Evolutionary conservation across 345 rosid genomes (phyloP), one percentile per base, ranked within the genome.

Genomic region (Boechera stricta): DNA sequence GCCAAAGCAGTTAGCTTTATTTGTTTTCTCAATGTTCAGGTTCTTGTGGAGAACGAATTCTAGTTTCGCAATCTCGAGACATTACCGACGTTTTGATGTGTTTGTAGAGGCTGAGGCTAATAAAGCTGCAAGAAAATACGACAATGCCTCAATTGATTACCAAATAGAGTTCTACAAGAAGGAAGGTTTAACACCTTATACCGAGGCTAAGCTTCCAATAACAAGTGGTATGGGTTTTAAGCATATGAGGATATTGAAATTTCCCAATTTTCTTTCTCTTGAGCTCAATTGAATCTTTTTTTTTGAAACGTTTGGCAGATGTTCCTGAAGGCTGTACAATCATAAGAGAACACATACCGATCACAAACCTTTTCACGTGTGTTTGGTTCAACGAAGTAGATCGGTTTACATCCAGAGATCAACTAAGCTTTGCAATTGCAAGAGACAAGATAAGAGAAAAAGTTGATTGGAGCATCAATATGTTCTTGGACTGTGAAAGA

Each of bases 291-390:
- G 67, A 56, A 35, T 58, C 29, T 18, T 75, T 26, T 75, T 33
- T 35, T 35, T 71, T 53, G 58, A 33, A 42, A 72, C 10, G 57
- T 72, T 75, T 49, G 75, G 72, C 89, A 91, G 98, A 93, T 85
- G 98, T 93, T 83, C 98, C 98, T n/a, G 98, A 93, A 81, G 98
- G 98, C 3, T 93, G 98, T 67, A 92, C 88, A 16, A 83, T 93
- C 71, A 85, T 93, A 44, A 88, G 85, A 77, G 98, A 91, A 73
- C 96, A 93, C 80, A 83, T 86, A 55, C 94, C 96, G 5, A 85
- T 91, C 45, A 85, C 92, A 32, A 93, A 93, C 73, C 86, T 91
- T 44, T 88, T 91, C 79, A 81, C 89, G 18, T 93, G 98, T 79
- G 82, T 90, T n/a, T 93, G 98, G 98, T 93, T 91, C 85, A 89